Evolutionary conservation across 108 stramenopile species (phyloP).

Genomic region (Phaeodactylum tricornutum): DNA sequence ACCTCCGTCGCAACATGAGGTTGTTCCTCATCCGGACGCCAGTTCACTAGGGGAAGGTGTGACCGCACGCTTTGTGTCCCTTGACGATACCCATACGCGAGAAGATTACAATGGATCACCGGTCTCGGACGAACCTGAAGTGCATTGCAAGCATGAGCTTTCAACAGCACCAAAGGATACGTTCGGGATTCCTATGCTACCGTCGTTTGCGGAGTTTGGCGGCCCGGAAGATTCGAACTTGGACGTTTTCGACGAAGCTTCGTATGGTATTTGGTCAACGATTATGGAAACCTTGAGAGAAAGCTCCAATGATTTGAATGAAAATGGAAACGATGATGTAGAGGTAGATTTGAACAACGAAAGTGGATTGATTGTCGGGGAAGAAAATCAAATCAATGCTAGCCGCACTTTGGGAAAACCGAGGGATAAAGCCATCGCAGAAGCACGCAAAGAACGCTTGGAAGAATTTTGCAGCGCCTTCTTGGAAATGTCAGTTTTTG

Average conservation of each 20-base stretch:
- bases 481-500: constrained; percentile 90
- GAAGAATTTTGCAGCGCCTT: constrained; percentile 91
- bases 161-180: constrained; percentile 57
- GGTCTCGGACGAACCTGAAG: constrained; percentile 21
- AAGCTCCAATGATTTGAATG: not conserved
- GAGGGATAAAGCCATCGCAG: constrained; percentile 16
- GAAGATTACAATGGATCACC: too few species aligned
- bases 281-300: constrained; percentile 52
- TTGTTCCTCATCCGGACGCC: not conserved
- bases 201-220: constrained; percentile 33
- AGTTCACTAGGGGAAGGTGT: constrained; percentile 59
- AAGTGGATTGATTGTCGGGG: constrained; percentile 2
- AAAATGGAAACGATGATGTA: not conserved
- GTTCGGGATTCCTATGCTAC: constrained; percentile 82
- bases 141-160: constrained; percentile 37
- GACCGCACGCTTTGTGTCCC: constrained; percentile 63
- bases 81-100: constrained; percentile 32
- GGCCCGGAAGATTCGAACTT: constrained; percentile 10
- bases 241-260: constrained; percentile 78
- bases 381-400: too few species aligned
- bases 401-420: not conserved
- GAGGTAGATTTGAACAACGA: constrained; percentile 5
- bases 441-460: constrained; percentile 45
- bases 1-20: constrained; percentile 3
- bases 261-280: constrained; percentile 81